phyloP scores from a whole-genome alignment of 768 basidiomycete species.

The Boletus insuetus region DNA sequence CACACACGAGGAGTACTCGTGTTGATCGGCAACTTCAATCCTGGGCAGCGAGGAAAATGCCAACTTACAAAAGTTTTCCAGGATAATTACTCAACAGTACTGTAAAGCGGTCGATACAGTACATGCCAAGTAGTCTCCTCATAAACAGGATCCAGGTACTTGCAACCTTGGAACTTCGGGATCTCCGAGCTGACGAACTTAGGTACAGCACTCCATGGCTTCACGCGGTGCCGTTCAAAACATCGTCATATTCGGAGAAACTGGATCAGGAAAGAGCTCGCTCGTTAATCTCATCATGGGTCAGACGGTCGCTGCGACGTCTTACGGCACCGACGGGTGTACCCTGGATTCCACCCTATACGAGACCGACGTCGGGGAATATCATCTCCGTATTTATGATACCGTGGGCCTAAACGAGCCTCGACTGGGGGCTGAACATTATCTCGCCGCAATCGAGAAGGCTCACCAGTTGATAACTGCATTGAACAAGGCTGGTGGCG shows the following conservation, averaged over 20 bases:
- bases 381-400: slow-evolving; percentile 28
- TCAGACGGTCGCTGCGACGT: slow-evolving; percentile 28
- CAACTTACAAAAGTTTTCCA: neutral
- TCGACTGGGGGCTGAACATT: slow-evolving; percentile 19
- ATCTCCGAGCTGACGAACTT: slow-evolving; percentile 4
- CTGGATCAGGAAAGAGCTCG: slow-evolving; percentile 41
- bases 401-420: slow-evolving; percentile 33
- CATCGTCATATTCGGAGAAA: slow-evolving; percentile 33
- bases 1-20: slow-evolving; percentile 20
- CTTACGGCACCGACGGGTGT: slow-evolving; percentile 34
- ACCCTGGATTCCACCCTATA: slow-evolving; percentile 33
- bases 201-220: slow-evolving; percentile 14
- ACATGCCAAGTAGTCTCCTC: neutral
- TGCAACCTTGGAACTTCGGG: neutral
- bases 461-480: slow-evolving; percentile 31
- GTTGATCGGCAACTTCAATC: slow-evolving; percentile 1
- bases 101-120: neutral
- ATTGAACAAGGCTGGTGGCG: slow-evolving; percentile 29
- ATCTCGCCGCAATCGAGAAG: slow-evolving; percentile 27
- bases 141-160: slow-evolving; percentile 7
- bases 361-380: slow-evolving; percentile 12
- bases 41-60: neutral
- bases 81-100: neutral
- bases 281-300: slow-evolving; percentile 42
- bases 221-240: slow-evolving; percentile 18